Evolutionary conservation across 2,329 filamentous ascomycete genomes (phyloP).

Genomic region (Paracamarosporium sp.): DNA sequence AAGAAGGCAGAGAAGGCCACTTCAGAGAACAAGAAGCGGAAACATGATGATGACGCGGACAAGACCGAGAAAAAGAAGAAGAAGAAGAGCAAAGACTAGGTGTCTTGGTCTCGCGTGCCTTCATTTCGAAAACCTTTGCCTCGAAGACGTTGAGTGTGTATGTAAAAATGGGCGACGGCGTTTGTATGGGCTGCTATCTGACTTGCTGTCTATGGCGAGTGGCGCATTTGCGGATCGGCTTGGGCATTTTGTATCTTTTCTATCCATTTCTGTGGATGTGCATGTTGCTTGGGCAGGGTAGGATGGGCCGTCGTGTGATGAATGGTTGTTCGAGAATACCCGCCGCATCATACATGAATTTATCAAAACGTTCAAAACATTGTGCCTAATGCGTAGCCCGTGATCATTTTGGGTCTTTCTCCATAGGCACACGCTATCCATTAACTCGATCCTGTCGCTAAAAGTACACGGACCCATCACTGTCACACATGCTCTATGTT

Average conservation of each 20-base stretch:
- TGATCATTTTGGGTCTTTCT: neutral
- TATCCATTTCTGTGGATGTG: constrained; percentile 1
- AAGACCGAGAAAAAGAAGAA: constrained; percentile 73
- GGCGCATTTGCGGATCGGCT: constrained; percentile 3
- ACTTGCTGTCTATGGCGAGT: constrained; percentile 14
- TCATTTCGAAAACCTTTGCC: neutral
- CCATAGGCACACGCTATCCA: neutral
- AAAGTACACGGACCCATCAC: neutral
- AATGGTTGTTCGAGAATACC: constrained; percentile 5
- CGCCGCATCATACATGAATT: constrained; percentile 2
- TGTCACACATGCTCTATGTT: neutral
- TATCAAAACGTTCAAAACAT: neutral
- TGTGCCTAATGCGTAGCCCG: neutral
- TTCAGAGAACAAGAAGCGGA: constrained; percentile 59
- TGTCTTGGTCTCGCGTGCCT: neutral
- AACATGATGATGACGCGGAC: constrained; percentile 55
- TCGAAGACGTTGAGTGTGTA: neutral
- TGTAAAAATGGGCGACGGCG: constrained; percentile 14
- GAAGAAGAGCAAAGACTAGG: constrained; percentile 60
- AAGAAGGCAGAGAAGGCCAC: constrained; percentile 63
- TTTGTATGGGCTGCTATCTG: constrained; percentile 6
- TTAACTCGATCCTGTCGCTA: neutral
- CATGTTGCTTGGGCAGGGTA: neutral
- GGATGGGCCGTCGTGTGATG: neutral
- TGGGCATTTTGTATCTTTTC: constrained; percentile 9